A percentile compares a stretch with the other conserved stretches of the same genome.
Evolutionary conservation across 345 rosid species (phyloP).

Genomic region (Excoecaria agallocha): DNA sequence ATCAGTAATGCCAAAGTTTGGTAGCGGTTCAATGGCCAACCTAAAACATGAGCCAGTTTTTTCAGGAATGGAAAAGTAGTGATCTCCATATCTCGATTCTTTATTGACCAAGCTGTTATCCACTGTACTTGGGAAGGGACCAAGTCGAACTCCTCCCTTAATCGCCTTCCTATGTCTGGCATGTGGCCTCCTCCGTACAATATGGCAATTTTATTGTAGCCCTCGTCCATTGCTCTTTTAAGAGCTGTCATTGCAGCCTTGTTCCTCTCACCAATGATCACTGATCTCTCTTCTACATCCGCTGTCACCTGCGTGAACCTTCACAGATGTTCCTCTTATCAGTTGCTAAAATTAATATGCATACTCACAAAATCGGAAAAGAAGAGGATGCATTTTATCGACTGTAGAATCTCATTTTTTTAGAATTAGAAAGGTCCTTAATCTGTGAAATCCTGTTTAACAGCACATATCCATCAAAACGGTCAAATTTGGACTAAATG

Average conservation of each 20-base stretch:
- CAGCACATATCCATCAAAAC: no score
- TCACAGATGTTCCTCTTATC: conserved; percentile 18
- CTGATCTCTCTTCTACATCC: conserved; percentile 73
- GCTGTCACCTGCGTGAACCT: conserved; percentile 76
- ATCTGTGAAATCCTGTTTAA: no score
- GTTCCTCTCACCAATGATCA: conserved; percentile 92
- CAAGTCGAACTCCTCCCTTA: conserved; percentile 71
- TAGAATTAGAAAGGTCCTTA: no score
- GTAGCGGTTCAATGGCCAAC: conserved; percentile 89
- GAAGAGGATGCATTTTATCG: background rate
- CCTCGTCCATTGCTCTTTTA: conserved; percentile 56
- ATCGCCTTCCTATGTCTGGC: conserved; percentile 86
- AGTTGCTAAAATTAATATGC: background rate
- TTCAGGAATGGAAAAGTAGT: conserved; percentile 61
- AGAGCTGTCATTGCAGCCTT: conserved; percentile 68
- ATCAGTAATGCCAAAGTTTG: conserved; percentile 79
- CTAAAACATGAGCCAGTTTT: conserved; percentile 62
- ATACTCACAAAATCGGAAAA: background rate
- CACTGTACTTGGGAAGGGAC: conserved; percentile 66
- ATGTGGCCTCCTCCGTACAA: conserved; percentile 97
- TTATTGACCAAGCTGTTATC: conserved; percentile 96
- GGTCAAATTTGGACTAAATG: no score
- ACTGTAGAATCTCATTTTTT: no score
- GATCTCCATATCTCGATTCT: conserved; percentile 43
- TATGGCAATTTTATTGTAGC: conserved; percentile 70